These are phyloP conservation scores for Diplodia sapinea DNA, from an alignment of 2,329 filamentous ascomycete species.

Conservation along the genomic window DNA sequence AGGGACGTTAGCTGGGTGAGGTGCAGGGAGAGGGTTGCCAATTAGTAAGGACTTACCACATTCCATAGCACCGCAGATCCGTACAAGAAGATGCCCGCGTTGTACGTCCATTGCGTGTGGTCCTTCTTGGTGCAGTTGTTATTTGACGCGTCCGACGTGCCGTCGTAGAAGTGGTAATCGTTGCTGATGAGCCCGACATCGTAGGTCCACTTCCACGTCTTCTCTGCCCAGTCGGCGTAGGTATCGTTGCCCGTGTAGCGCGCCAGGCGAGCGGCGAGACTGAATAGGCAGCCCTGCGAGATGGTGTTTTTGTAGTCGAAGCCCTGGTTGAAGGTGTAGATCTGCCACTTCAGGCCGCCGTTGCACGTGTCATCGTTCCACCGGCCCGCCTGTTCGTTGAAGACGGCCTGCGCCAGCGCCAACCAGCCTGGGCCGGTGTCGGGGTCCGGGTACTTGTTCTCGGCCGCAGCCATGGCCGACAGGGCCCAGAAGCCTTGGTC, in stretches of 20 bases:
- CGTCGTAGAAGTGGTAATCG: conserved; percentile 53
- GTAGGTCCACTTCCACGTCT: conserved; percentile 62
- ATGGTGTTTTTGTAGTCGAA: conserved; percentile 65
- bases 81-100: conserved; percentile 53
- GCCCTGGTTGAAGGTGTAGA: conserved; percentile 77
- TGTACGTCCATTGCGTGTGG: conserved; percentile 56
- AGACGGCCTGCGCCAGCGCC: conserved; percentile 76
- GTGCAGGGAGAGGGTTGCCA: neutral
- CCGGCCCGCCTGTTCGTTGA: conserved; percentile 74
- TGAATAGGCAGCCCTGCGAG: conserved; percentile 64
- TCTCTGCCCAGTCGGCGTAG: conserved; percentile 77
- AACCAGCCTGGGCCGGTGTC: conserved; percentile 69
- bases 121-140: conserved; percentile 53
- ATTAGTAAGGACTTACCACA: conserved; percentile 44
- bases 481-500: conserved; percentile 66
- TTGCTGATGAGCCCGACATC: conserved; percentile 61
- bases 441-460: conserved; percentile 55
- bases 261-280: conserved; percentile 69
- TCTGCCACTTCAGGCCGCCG: conserved; percentile 85
- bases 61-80: conserved; percentile 58
- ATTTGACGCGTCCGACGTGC: conserved; percentile 45
- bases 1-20: too few relatives aligned
- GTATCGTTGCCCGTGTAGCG: conserved; percentile 80
- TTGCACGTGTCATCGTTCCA: conserved; percentile 72
- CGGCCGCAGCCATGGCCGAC: conserved; percentile 63